Conservation (phyloP, 208 protist genomes). For the Strigomonas galati region DNA sequence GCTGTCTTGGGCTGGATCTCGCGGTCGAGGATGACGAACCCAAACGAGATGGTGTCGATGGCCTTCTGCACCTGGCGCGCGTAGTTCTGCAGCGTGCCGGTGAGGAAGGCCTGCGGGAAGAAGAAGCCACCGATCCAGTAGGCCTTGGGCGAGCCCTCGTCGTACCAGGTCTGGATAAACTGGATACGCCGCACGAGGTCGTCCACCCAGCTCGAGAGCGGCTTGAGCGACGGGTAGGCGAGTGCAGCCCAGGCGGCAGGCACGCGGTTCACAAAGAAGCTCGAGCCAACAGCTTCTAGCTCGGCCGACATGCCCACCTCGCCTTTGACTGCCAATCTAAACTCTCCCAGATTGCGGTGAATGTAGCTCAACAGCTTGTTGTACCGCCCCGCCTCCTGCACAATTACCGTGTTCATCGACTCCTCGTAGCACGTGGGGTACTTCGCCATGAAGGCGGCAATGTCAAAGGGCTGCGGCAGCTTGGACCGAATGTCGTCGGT, state of each 20-base stretch:
- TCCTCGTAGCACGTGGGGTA: constrained; percentile 93
- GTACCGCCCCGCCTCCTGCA: constrained; percentile 93
- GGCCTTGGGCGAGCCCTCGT: constrained; percentile 67
- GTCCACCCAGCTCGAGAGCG: constrained; percentile 95
- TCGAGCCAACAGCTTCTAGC: constrained; percentile 93
- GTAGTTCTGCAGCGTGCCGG: constrained; percentile 96
- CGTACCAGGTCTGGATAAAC: constrained; percentile 92
- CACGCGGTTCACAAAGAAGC: constrained; percentile 96
- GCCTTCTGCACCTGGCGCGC: constrained; percentile 91
- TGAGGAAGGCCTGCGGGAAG: constrained; percentile 97
- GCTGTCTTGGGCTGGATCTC: constrained; percentile 7
- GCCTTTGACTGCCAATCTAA: constrained; percentile 92
- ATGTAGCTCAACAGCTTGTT: constrained; percentile 93
- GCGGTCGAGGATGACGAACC: constrained; percentile 72
- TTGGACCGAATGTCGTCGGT: constrained; percentile 81
- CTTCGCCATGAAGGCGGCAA: constrained; percentile 72
- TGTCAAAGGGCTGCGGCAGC: constrained; percentile 84
- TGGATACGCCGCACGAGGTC: constrained; percentile 89
- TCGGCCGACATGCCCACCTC: constrained; percentile 96
- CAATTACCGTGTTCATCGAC: constrained; percentile 95
- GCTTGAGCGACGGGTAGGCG: constrained; percentile 96
- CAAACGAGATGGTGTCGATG: constrained; percentile 96
- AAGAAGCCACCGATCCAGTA: constrained; percentile 98
- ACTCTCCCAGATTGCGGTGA: constrained; percentile 83
- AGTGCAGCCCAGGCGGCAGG: constrained; percentile 80